phyloP scores from a whole-genome alignment of 2,329 filamentous ascomycete genomes.

The Alternaria rosae region DNA sequence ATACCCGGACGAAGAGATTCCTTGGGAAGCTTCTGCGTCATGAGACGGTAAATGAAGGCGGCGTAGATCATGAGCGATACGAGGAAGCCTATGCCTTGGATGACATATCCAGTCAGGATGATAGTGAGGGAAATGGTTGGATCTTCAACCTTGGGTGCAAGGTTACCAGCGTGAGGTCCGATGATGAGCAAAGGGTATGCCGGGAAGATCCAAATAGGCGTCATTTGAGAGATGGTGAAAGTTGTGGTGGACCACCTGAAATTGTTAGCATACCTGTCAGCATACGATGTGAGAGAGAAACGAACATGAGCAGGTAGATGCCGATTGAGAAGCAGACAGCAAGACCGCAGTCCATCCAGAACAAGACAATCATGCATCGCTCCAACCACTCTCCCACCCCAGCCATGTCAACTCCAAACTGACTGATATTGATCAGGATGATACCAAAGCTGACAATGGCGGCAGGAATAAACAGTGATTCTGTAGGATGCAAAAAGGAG shows the following conservation, averaged over 20 bases:
- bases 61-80: slow-evolving; percentile 81
- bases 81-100: slow-evolving; percentile 71
- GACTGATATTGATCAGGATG: slow-evolving; percentile 71
- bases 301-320: slow-evolving; percentile 77
- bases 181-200: slow-evolving; percentile 82
- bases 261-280: slow-evolving; percentile 1
- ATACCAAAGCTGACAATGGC: slow-evolving; percentile 71
- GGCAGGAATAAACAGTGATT: slow-evolving; percentile 79
- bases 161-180: slow-evolving; percentile 72
- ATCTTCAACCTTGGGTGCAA: slow-evolving; percentile 57
- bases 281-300: slow-evolving; percentile 20
- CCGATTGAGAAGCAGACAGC: slow-evolving; percentile 72
- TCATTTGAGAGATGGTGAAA: slow-evolving; percentile 82
- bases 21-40: slow-evolving; percentile 84
- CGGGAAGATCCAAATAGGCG: slow-evolving; percentile 86
- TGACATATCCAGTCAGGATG: slow-evolving; percentile 65
- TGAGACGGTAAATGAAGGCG: slow-evolving; percentile 83
- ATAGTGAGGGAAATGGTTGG: slow-evolving; percentile 58
- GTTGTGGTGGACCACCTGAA: slow-evolving; percentile 69
- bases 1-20: slow-evolving; percentile 81
- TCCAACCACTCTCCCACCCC: slow-evolving; percentile 61
- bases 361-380: slow-evolving; percentile 68
- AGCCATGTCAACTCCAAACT: slow-evolving; percentile 70
- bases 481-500: slow-evolving; percentile 78
- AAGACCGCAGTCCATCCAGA: slow-evolving; percentile 75